These are phyloP conservation scores for Aspergillus ustus DNA, from an alignment of 2,329 filamentous ascomycete genomes.

Conservation along the genomic window DNA sequence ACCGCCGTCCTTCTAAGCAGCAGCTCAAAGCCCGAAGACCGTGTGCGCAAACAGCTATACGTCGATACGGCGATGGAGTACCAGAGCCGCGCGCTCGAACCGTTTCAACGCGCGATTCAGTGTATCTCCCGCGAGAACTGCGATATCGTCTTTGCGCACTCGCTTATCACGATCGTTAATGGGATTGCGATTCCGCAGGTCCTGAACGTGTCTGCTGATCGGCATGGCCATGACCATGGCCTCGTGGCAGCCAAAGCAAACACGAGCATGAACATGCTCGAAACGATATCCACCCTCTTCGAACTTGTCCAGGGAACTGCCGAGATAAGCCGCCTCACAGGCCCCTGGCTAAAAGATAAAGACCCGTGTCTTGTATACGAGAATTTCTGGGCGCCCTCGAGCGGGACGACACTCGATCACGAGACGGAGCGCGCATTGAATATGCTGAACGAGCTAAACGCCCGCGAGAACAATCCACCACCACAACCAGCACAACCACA, in stretches of 20 bases:
- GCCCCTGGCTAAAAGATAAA: neutral
- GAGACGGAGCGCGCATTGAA: neutral
- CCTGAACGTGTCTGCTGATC: neutral
- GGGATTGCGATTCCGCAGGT: neutral
- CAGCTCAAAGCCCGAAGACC: neutral
- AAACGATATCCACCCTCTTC: neutral
- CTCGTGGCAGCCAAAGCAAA: neutral
- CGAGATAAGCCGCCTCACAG: neutral
- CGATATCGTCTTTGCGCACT: neutral
- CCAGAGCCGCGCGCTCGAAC: neutral
- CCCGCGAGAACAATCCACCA: neutral
- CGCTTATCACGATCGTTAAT: neutral
- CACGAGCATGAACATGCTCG: neutral
- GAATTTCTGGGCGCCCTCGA: neutral
- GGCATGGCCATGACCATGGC: neutral
- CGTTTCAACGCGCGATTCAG: neutral
- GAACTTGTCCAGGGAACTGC: neutral
- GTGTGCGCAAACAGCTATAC: neutral
- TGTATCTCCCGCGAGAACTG: neutral
- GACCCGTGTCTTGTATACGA: neutral
- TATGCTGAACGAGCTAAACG: neutral
- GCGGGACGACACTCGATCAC: neutral
- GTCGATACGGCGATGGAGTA: neutral
- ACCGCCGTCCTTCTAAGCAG: neutral
- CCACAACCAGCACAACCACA: too few relatives aligned